Evolutionary conservation across 306 rosid species (phyloP).

Genomic region (Vicia faba): DNA sequence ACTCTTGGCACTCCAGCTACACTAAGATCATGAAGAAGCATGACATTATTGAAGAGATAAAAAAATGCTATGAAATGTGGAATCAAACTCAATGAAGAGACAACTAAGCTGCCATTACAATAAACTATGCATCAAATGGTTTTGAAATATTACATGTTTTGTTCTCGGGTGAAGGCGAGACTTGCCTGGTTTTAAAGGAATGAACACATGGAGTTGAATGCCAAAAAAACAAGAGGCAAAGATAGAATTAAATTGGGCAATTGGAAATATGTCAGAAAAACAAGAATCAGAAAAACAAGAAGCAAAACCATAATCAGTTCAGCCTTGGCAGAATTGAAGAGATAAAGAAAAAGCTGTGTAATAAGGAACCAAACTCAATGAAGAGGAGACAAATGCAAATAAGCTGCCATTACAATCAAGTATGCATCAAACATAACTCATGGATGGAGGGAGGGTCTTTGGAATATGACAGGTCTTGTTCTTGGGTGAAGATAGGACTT

Average conservation of each 20-base stretch:
- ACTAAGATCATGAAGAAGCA: background rate
- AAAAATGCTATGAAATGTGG: background rate
- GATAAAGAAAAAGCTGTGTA: background rate
- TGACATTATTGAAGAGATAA: background rate
- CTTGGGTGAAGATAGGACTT: background rate
- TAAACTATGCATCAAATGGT: background rate
- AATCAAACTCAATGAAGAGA: background rate
- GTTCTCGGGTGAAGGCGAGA: constrained; percentile 2
- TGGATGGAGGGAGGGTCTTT: background rate
- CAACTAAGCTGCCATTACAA: background rate
- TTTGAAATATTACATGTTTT: background rate
- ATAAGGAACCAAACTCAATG: background rate
- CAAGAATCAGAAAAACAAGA: background rate
- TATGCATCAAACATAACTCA: background rate
- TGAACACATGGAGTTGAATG: background rate
- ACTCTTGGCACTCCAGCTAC: background rate
- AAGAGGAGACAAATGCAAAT: background rate
- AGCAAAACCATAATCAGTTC: background rate
- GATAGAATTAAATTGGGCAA: background rate
- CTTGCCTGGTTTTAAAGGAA: background rate
- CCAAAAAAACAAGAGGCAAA: background rate
- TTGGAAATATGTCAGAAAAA: background rate
- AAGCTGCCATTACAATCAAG: background rate
- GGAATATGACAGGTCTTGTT: background rate
- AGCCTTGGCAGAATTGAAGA: constrained; percentile 1